These are phyloP conservation scores for Russula virescens DNA, from an alignment of 768 basidiomycete genomes.

Conservation along the genomic window DNA sequence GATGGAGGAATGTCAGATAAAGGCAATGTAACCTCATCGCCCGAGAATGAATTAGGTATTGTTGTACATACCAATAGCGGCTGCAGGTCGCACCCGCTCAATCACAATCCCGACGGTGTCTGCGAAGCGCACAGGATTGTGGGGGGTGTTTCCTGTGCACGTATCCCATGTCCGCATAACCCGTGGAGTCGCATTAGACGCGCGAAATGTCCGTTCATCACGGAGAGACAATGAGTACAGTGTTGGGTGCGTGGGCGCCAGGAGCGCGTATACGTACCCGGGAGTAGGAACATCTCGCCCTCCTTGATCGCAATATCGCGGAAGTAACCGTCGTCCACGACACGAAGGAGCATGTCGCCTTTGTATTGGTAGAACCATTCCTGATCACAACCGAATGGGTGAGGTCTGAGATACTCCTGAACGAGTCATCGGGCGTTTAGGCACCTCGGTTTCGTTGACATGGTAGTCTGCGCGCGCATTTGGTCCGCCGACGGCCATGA, in stretches of 20 bases:
- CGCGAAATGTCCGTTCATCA: too few relatives aligned
- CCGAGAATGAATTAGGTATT: too few relatives aligned
- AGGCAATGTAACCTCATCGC: too few relatives aligned
- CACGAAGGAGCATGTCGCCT: conserved; percentile 85
- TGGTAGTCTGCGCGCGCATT: conserved; percentile 95
- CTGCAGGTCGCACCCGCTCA: conserved; percentile 76
- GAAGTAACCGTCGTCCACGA: conserved; percentile 75
- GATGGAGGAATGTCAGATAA: not conserved
- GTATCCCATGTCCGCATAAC: not conserved
- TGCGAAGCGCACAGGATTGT: conserved; percentile 88
- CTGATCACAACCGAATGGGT: conserved; percentile 32
- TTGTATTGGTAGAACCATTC: conserved; percentile 99
- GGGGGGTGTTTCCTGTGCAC: conserved; percentile 80
- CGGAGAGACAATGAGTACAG: too few relatives aligned
- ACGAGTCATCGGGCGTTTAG: conserved; percentile 10
- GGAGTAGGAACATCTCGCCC: conserved; percentile 95
- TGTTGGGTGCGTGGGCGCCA: not conserved
- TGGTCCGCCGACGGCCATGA: conserved; percentile 97
- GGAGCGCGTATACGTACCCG: conserved; percentile 47
- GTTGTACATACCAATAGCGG: conserved; percentile 55
- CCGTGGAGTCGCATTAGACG: not conserved
- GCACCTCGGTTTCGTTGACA: conserved; percentile 88
- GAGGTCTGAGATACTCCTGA: not conserved
- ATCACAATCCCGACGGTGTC: conserved; percentile 90
- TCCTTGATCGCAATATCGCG: conserved; percentile 86